These are phyloP conservation scores for Vitis rotundifolia DNA, from an alignment of 164 flowering plant genomes.

Conservation along the genomic window DNA sequence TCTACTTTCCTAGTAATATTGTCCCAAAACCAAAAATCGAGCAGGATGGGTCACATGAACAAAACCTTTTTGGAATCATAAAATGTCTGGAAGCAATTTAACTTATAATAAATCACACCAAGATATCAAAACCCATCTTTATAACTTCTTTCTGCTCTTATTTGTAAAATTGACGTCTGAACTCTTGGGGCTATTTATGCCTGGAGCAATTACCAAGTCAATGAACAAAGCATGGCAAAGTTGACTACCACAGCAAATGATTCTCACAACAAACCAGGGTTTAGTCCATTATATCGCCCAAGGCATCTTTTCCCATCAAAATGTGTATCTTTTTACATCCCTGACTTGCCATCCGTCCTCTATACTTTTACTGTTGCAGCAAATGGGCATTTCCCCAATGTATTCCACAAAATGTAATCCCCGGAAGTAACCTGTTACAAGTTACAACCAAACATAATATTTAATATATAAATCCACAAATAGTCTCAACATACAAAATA, in stretches of 20 bases:
- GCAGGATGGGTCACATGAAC: not conserved
- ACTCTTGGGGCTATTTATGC: too few species aligned
- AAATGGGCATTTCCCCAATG: constrained; percentile 90
- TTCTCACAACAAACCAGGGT: not conserved
- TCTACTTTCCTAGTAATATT: not conserved
- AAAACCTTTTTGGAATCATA: not conserved
- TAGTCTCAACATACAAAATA: too few species aligned
- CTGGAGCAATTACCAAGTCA: too few species aligned
- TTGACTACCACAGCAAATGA: too few species aligned
- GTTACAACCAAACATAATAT: not conserved
- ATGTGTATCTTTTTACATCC: too few species aligned
- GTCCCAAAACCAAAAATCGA: not conserved
- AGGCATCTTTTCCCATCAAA: too few species aligned
- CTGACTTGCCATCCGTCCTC: not conserved
- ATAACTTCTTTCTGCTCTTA: too few species aligned
- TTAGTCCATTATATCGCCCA: not conserved
- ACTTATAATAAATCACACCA: too few species aligned
- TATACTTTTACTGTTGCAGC: constrained; percentile 46
- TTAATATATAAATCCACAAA: not conserved
- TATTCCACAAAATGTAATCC: constrained; percentile 96
- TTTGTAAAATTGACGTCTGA: too few species aligned
- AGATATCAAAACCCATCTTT: too few species aligned
- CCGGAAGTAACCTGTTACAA: constrained; percentile 70
- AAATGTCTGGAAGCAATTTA: not conserved
- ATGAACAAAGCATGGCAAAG: too few species aligned